Evolutionary conservation across 345 rosid species (phyloP), one percentile per base, ranked within the genome.

Genomic region (Durio zibethinus): DNA sequence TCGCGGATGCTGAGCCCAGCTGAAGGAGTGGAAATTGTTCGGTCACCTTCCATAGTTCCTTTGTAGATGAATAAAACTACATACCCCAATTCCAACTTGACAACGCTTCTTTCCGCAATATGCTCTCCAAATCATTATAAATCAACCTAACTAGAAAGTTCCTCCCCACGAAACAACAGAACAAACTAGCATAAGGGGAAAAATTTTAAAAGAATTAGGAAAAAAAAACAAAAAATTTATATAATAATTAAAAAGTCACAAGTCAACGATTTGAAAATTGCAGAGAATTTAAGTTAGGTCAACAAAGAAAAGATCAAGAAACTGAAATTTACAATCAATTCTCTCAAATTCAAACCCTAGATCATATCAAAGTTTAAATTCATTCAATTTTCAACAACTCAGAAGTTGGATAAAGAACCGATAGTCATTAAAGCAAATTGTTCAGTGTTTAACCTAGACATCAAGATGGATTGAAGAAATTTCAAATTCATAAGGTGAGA

Each of bases 1-100:
- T 86, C 86, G 23, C 73, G 38, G 75, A 66, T 85, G 29, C 73
- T 56, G 73, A 73, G 77, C 82, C 93, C 93, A 81, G 84, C 89
- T n/a, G 87, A 76, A 63, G 92, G 92, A 78, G 87, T 82, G 74
- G 89, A 82, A 53, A 83, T 74, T 67, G 85, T 81, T 80, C 76
- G 81, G 50, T 92, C 93, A 92, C 92, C 84, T 88, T 91, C 92
- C 99, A 96, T 96, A 78, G 52, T 85, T 89, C 45, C 79, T 88
- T 59, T 78, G 80, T 77, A 82, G 78, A 78, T 64, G 77, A 79
- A 72, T 76, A 85, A 84, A 77, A 70, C 82, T 77, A 74, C 88
- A 84, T 80, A 87, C 82, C 78, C 87, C 85, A 75, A 86, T 89
- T 79, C 93, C 93, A 69, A 86, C 86, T 76, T 81, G 82, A 71